Evolutionary conservation across 2,329 filamentous ascomycete genomes (phyloP).

Genomic region (Aureobasidium sp.): DNA sequence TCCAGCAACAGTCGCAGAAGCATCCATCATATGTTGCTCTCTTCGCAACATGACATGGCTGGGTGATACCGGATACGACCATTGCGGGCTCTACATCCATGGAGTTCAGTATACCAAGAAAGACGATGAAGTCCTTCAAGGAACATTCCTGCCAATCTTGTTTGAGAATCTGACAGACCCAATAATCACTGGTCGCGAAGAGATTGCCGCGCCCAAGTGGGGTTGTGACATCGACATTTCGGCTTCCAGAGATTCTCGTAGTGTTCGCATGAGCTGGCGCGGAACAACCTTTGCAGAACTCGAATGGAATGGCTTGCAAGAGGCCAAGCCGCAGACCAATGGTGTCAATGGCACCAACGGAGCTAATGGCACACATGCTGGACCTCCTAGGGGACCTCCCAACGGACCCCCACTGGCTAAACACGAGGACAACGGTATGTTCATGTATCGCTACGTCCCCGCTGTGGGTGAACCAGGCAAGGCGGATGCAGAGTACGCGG

Average conservation of each 20-base stretch:
- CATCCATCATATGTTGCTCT: slow-evolving; percentile 34
- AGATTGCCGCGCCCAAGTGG: slow-evolving; percentile 52
- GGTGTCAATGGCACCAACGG: slow-evolving; percentile 3
- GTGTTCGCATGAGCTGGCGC: slow-evolving; percentile 29
- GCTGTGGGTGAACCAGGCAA: slow-evolving; percentile 45
- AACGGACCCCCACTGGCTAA: slow-evolving; percentile 17
- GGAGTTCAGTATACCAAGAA: slow-evolving; percentile 50
- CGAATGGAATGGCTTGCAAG: slow-evolving; percentile 24
- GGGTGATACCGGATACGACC: slow-evolving; percentile 50
- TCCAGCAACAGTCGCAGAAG: slow-evolving; percentile 34
- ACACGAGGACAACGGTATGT: slow-evolving; percentile 40
- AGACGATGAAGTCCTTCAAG: slow-evolving; percentile 41
- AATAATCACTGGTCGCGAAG: slow-evolving; percentile 52
- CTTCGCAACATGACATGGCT: slow-evolving; percentile 51
- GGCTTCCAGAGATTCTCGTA: slow-evolving; percentile 17
- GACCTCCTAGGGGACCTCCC: not conserved
- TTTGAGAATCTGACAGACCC: slow-evolving; percentile 54
- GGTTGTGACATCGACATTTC: slow-evolving; percentile 26
- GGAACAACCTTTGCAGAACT: slow-evolving; percentile 30
- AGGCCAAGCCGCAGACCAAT: slow-evolving; percentile 14
- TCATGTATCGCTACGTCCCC: slow-evolving; percentile 54
- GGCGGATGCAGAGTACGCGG: slow-evolving; percentile 50
- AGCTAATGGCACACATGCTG: not conserved
- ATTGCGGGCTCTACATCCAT: slow-evolving; percentile 54
- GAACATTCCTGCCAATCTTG: slow-evolving; percentile 49